Conservation (phyloP, 2,329 filamentous ascomycete genomes). For the Hypocrella siamensis region DNA sequence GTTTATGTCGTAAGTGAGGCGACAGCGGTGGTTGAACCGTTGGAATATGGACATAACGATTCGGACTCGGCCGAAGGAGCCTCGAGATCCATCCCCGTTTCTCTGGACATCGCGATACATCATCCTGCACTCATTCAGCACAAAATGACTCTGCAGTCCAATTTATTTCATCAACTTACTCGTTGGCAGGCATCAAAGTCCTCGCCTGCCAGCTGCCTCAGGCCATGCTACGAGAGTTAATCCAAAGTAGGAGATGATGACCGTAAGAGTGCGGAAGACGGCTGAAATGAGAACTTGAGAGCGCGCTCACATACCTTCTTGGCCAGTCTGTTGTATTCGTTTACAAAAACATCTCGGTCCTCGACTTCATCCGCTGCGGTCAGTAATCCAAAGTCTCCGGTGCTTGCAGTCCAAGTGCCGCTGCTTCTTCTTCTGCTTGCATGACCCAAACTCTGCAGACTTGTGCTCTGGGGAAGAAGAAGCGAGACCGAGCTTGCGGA, state of each 20-base stretch:
- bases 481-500: conserved; percentile 13
- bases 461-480: conserved; percentile 10
- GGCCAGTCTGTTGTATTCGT: conserved; percentile 46
- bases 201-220: conserved; percentile 24
- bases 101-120: conserved; percentile 8
- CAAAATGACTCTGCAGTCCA: no score
- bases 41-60: conserved; percentile 6
- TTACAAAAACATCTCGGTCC: conserved; percentile 30
- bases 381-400: conserved; percentile 28
- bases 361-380: conserved; percentile 34
- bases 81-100: conserved; percentile 23
- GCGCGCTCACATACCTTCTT: conserved; percentile 27
- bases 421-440: conserved; percentile 22
- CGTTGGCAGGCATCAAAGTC: conserved; percentile 16
- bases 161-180: conserved; percentile 16
- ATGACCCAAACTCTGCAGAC: conserved; percentile 9
- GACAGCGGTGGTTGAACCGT: conserved; percentile 3
- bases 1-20: conserved; percentile 21
- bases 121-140: conserved; percentile 7
- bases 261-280: no score
- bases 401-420: conserved; percentile 42
- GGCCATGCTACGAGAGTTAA: conserved; percentile 28
- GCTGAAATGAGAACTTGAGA: background rate
- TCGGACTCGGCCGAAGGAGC: conserved; percentile 13
- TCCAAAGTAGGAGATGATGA: background rate